Base-by-base conservation (phyloP, 371 early-diverging fungal species). In the Circinella umbellata region DNA sequence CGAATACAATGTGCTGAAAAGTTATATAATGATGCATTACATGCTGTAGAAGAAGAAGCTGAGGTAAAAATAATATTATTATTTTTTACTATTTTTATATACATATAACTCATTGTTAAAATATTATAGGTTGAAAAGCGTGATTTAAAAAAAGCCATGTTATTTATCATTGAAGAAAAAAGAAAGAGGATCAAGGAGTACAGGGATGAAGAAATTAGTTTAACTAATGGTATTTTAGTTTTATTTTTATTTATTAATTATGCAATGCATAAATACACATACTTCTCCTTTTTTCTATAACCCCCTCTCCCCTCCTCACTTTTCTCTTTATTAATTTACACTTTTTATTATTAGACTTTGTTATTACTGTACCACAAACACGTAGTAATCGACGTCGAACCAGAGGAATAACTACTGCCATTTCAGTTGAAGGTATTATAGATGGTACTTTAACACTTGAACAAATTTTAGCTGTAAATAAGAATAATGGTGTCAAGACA, bases 161-260 rank as follows among this genome's bases (percentile, higher is more conserved):
- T 71, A 20, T 48, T 67, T 49, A 67, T 62, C n/a, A 66, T 71
- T 20, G 71, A 71, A 46, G 71, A 61, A 47, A 71, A 71, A 49
- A 57, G 71, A 37, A 71, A 67, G 14, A 67, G 63, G 20, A 47
- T 71, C 6, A 66, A 63, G 57, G 71, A 71, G 38, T 47, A 71
- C 14, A 71, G 57, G 18, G 71, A 71, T 69, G 70, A 64, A 46
- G 70, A 69, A 8, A 36, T 61, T 5, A 36, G 14, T n/a, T 34
- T 63, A 13, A 27, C 67, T 60, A 60, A 57, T 6, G 67, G 61
- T 67, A 67, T 27, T 15, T 27, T 27, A 27, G 27, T 27, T 27
- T 27, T 27, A n/a, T 27, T 1, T 27, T 27, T 27, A n/a, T 51
- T 13, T n/a, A 51, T 42, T 42, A 42, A 42, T 42, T 42, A 42